Evolutionary conservation across 2,329 filamentous ascomycete genomes (phyloP).

Genomic region (Acrodontium crateriforme): DNA sequence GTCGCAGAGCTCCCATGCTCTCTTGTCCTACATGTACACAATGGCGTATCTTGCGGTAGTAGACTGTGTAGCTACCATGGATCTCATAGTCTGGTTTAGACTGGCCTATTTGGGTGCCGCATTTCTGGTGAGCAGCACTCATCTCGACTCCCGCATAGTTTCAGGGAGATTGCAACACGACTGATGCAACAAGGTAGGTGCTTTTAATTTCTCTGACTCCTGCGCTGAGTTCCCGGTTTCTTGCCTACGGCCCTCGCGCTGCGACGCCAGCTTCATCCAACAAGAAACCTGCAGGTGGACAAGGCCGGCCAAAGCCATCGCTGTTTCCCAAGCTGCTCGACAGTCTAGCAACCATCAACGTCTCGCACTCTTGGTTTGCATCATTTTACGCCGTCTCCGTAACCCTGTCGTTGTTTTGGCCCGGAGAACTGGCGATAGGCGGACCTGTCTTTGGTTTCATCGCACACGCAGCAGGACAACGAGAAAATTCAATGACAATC

Average conservation of each 20-base stretch:
- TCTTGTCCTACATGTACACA: too few species aligned
- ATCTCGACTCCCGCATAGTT: too few species aligned
- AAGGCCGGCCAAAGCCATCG: slow-evolving; percentile 8
- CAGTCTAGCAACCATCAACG: slow-evolving; percentile 39
- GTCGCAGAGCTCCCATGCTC: too few species aligned
- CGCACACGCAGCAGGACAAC: too few species aligned
- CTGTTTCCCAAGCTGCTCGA: slow-evolving; percentile 22
- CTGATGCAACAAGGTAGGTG: slow-evolving; percentile 26
- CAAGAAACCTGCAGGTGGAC: slow-evolving; percentile 2
- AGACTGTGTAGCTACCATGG: neutral
- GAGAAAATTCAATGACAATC: too few species aligned
- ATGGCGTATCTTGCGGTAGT: neutral
- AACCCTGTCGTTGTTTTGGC: slow-evolving; percentile 60
- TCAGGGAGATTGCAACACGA: too few species aligned
- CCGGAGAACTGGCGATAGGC: slow-evolving; percentile 24
- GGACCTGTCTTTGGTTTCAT: slow-evolving; percentile 37
- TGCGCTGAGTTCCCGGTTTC: slow-evolving; percentile 40
- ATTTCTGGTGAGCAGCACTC: slow-evolving; percentile 8
- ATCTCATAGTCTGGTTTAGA: slow-evolving; percentile 3
- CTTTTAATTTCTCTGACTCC: slow-evolving; percentile 38
- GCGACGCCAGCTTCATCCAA: slow-evolving; percentile 3
- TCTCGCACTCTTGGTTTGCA: slow-evolving; percentile 80
- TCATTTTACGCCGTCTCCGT: slow-evolving; percentile 74
- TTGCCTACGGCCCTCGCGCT: slow-evolving; percentile 46
- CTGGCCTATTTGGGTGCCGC: slow-evolving; percentile 9